These are phyloP conservation scores for Cercospora nicotianae DNA, from an alignment of 2,329 filamentous ascomycete species.

Conservation along the genomic window DNA sequence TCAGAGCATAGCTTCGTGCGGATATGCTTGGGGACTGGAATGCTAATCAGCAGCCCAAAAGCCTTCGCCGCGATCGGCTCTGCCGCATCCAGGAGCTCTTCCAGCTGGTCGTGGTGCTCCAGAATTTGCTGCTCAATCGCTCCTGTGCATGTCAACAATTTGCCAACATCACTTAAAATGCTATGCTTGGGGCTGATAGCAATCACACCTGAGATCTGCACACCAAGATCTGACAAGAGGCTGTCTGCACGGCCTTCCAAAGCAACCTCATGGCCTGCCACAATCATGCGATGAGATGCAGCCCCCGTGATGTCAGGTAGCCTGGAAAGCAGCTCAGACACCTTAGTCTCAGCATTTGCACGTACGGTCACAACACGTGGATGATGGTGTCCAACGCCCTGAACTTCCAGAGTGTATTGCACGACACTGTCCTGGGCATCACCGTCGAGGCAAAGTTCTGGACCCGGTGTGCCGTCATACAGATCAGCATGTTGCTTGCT, in stretches of 20 bases:
- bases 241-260: constrained; percentile 14
- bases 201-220: constrained; percentile 29
- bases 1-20: constrained; percentile 58
- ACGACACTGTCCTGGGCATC: constrained; percentile 5
- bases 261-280: constrained; percentile 30
- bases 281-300: constrained; percentile 28
- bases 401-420: constrained; percentile 27
- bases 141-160: constrained; percentile 34
- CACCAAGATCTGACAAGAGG: constrained; percentile 26
- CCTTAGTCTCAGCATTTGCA: constrained; percentile 18
- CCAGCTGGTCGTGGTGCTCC: constrained; percentile 79
- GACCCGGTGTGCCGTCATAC: not conserved
- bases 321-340: constrained; percentile 27
- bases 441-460: constrained; percentile 2
- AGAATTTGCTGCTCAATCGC: constrained; percentile 76
- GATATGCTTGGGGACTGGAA: constrained; percentile 27
- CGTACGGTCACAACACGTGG: constrained; percentile 23
- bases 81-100: constrained; percentile 67
- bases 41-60: constrained; percentile 67
- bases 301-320: constrained; percentile 31
- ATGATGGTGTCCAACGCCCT: constrained; percentile 23
- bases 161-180: constrained; percentile 28
- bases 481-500: constrained; percentile 20
- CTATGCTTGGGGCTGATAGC: constrained; percentile 32
- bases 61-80: constrained; percentile 57